These are phyloP conservation scores for Pseudonitzschia delicatissima DNA, from an alignment of 108 stramenopile species.

Conservation along the genomic window DNA sequence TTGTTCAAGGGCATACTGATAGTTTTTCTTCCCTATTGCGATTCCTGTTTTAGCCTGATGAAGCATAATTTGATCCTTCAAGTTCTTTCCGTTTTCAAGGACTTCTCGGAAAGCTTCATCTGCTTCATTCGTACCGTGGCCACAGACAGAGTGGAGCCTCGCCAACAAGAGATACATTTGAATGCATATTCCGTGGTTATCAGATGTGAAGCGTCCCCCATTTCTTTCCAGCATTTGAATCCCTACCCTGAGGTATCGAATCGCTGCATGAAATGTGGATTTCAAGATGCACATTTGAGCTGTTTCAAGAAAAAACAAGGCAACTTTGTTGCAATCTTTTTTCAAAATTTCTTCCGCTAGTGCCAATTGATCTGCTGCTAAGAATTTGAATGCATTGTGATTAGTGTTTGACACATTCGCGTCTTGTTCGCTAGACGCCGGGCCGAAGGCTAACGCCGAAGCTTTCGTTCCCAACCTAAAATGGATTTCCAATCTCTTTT, in stretches of 20 bases:
- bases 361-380: conserved; percentile 18
- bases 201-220: neutral
- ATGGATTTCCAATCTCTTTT: neutral
- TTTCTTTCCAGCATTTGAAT: conserved; percentile 5
- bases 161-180: conserved; percentile 24
- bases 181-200: neutral
- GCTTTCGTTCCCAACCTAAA: conserved; percentile 25
- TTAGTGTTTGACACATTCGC: neutral
- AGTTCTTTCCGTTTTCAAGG: conserved; percentile 10
- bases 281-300: conserved; percentile 25
- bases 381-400: conserved; percentile 19
- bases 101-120: conserved; percentile 9
- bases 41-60: conserved; percentile 9
- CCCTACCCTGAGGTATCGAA: conserved; percentile 11
- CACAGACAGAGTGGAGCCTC: conserved; percentile 21
- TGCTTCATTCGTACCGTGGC: neutral
- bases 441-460: conserved; percentile 2
- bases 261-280: conserved; percentile 20
- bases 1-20: conserved; percentile 18
- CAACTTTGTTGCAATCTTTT: neutral
- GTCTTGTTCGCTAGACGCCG: conserved; percentile 2
- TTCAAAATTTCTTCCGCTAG: neutral
- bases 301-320: conserved; percentile 11
- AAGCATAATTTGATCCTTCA: conserved; percentile 26
- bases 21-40: conserved; percentile 12